Evolutionary conservation across 331 rosid genomes (phyloP), one percentile per base, ranked within the genome.

Genomic region (Malus hybrid): DNA sequence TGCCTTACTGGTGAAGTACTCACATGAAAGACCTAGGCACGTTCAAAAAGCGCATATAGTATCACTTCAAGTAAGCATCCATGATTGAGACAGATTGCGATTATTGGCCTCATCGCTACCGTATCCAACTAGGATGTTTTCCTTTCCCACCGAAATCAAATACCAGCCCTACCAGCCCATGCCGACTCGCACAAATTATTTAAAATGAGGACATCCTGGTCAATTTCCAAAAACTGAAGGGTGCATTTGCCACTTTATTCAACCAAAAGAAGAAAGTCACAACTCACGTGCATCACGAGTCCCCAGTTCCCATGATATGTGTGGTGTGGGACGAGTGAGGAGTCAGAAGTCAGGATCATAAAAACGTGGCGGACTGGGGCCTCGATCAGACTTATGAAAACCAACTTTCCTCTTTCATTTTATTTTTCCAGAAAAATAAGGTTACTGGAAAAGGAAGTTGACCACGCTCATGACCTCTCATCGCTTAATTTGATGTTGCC

Each of bases 121-220:
- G 71, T 24, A 60, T 55, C 80, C 74, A 70, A 63, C 74, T 2
- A 80, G 29, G 50, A 55, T 50, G 66, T 50, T 39, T 26, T 42
- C 33, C 36, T 19, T 57, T 57, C n/a, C 34, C 68, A 26, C 4
- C 19, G 5, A 61, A 50, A 61, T 5, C 66, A 61, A 61, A 30
- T 63, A 63, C 68, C n/a, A 30, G 7, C n/a, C 68, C 46, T 16
- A 18, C 44, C 44, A 13, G 65, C 19, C 33, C 7, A 8, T 24
- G 32, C 32, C 18, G 15, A 63, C 8, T 4, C 18, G 44, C n/a
- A 14, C 61, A 44, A 48, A 28, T 42, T 10, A 58, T 33, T 2
- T 0, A 2, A 50, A n/a, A 1, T 8, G 20, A 44, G 63, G 50
- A 16, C 6, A 62, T 33, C 26, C 26, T 22, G 15, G 78, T 74